Conservation (phyloP, 345 rosid species). For the Anastatica hierochuntica region DNA sequence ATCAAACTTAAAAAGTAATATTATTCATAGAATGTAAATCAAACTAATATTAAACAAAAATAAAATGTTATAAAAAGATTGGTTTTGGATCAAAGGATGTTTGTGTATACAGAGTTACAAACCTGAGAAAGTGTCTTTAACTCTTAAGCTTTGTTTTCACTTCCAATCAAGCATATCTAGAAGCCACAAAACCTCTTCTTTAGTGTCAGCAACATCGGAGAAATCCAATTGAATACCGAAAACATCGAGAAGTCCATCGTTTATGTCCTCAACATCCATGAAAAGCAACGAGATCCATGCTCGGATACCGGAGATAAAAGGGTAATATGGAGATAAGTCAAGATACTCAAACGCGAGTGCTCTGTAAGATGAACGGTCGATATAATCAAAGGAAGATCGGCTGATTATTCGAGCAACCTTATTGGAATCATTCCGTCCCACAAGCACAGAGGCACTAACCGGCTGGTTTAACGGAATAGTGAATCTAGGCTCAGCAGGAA, state of each 20-base stretch:
- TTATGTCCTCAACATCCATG: constrained; percentile 50
- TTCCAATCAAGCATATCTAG: constrained; percentile 95
- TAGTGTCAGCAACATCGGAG: constrained; percentile 63
- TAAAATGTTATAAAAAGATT: too few relatives aligned
- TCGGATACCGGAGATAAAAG: constrained; percentile 61
- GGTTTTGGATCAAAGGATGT: not conserved
- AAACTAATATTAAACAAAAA: too few relatives aligned
- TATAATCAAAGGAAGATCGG: constrained; percentile 59
- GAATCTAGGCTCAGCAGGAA: constrained; percentile 67
- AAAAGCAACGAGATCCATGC: constrained; percentile 89
- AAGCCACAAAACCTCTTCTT: constrained; percentile 89
- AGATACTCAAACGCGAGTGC: constrained; percentile 85
- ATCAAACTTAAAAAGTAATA: too few relatives aligned
- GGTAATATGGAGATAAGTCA: constrained; percentile 64
- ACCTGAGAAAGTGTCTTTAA: not conserved
- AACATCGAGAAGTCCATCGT: constrained; percentile 49
- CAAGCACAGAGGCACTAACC: constrained; percentile 66
- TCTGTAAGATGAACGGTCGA: constrained; percentile 52
- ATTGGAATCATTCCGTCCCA: constrained; percentile 56
- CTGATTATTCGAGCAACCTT: constrained; percentile 62
- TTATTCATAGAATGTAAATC: too few relatives aligned
- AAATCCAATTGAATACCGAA: constrained; percentile 88
- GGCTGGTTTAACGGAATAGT: constrained; percentile 43
- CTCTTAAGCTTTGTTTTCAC: constrained; percentile 23
- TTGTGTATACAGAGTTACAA: not conserved